These are phyloP conservation scores for Xylaria sp. DNA, from an alignment of 2,329 filamentous ascomycete genomes.

Conservation along the genomic window DNA sequence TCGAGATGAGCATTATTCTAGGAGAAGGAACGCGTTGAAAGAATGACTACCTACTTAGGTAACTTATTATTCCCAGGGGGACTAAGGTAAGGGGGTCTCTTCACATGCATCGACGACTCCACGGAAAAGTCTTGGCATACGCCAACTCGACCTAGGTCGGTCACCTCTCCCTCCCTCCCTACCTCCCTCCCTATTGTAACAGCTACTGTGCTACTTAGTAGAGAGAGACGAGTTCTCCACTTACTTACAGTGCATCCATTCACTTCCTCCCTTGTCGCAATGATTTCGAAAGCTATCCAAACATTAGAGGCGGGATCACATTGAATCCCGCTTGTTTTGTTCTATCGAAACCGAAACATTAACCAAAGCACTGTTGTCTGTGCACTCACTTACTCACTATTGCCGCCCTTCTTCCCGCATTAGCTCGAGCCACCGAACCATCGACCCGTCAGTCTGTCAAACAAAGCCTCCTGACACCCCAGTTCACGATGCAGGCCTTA, in stretches of 20 bases:
- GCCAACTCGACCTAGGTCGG: not conserved
- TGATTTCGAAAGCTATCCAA: constrained; percentile 1
- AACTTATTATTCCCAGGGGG: too few relatives aligned
- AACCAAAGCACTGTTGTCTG: not conserved
- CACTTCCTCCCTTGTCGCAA: not conserved
- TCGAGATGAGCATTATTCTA: too few relatives aligned
- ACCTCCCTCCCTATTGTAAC: not conserved
- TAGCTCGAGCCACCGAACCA: not conserved
- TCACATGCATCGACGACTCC: not conserved
- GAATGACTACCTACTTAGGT: too few relatives aligned
- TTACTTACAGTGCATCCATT: not conserved
- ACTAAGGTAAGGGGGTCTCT: not conserved
- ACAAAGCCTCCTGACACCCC: not conserved
- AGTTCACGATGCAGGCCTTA: constrained; percentile 13
- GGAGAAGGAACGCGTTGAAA: too few relatives aligned
- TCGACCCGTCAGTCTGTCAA: not conserved
- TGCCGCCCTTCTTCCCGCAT: not conserved
- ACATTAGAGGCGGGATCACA: not conserved
- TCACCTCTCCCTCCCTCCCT: too few relatives aligned
- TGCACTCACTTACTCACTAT: not conserved
- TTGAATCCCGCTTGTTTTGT: not conserved
- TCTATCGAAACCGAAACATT: not conserved
- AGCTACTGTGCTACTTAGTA: too few relatives aligned
- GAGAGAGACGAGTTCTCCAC: constrained; percentile 10
- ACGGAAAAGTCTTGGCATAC: constrained; percentile 3